A percentile compares a stretch with the other conserved stretches of the same genome.
Evolutionary conservation across 306 rosid genomes (phyloP).

Genomic region (Prunus mume): DNA sequence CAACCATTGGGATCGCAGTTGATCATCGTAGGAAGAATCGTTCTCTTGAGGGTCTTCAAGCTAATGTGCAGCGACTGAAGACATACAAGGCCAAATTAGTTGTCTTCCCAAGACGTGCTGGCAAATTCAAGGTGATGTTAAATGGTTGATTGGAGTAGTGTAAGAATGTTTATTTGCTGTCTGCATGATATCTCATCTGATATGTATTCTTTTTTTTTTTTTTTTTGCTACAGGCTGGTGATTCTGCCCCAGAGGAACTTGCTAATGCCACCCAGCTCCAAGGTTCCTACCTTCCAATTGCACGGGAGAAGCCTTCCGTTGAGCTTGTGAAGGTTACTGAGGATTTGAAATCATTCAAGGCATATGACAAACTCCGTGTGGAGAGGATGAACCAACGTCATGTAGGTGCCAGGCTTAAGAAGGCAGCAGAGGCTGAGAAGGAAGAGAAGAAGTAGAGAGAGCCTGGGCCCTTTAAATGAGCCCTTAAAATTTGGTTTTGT

Average conservation of each 20-base stretch:
- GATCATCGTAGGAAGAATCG: conserved; percentile 54
- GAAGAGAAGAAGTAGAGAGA: conserved; percentile 48
- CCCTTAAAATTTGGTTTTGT: not conserved
- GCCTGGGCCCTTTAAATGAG: not conserved
- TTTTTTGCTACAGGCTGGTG: conserved; percentile 45
- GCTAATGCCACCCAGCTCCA: conserved; percentile 58
- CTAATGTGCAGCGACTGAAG: conserved; percentile 56
- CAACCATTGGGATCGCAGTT: conserved; percentile 53
- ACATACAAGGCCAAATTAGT: conserved; percentile 61
- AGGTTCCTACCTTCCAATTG: conserved; percentile 45
- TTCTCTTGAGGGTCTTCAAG: conserved; percentile 54
- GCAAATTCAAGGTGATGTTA: conserved; percentile 43
- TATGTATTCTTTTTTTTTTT: not conserved
- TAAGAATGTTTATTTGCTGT: not conserved
- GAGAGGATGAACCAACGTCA: conserved; percentile 45
- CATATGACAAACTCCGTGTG: conserved; percentile 51
- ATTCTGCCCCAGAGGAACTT: conserved; percentile 57
- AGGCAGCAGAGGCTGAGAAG: conserved; percentile 63
- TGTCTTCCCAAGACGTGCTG: conserved; percentile 57
- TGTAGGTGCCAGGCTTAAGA: conserved; percentile 50
- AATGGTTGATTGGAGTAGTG: not conserved
- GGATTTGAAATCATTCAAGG: conserved; percentile 50
- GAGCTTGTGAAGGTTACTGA: conserved; percentile 54
- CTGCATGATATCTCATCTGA: not conserved
- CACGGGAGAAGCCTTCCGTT: conserved; percentile 39